Conservation (phyloP, 192 early-diverging fungal genomes). For the Chytriomyces hyalinus region DNA sequence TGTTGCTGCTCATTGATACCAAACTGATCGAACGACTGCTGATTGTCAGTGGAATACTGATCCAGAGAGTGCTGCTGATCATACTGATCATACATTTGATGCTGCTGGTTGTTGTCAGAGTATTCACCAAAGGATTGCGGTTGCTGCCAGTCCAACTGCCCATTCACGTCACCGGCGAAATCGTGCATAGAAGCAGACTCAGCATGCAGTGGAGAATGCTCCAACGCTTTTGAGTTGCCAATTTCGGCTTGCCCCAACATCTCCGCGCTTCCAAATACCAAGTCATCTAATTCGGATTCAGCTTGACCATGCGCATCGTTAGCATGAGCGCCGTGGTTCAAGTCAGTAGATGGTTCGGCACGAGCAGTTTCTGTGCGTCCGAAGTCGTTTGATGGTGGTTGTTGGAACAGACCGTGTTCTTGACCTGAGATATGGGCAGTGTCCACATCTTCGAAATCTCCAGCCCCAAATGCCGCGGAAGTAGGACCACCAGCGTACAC, state of each 20-base stretch:
- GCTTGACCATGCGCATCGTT: background rate
- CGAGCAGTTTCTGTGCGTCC: too few relatives aligned
- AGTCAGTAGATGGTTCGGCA: too few relatives aligned
- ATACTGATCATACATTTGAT: slow-evolving; percentile 6
- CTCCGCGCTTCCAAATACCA: background rate
- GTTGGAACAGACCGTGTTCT: too few relatives aligned
- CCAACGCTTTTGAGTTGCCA: background rate
- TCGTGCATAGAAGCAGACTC: background rate
- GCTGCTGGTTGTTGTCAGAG: background rate
- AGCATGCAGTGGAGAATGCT: background rate
- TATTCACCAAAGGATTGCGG: slow-evolving; percentile 6
- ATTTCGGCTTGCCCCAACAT: background rate
- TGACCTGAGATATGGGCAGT: too few relatives aligned
- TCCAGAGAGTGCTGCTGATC: background rate
- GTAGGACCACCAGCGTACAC: too few relatives aligned
- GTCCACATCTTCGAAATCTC: too few relatives aligned
- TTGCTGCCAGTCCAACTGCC: background rate
- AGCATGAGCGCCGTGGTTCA: background rate
- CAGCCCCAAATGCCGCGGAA: too few relatives aligned
- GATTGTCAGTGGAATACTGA: background rate
- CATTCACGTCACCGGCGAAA: background rate
- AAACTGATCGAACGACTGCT: background rate
- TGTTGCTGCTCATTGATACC: background rate
- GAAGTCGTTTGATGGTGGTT: too few relatives aligned
- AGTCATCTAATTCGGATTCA: background rate